Percentiles rank a stretch among this genome's conserved stretches.
These are phyloP conservation scores for Hypsizygus marmoreus DNA, from an alignment of 768 basidiomycete species.

Conservation along the genomic window DNA sequence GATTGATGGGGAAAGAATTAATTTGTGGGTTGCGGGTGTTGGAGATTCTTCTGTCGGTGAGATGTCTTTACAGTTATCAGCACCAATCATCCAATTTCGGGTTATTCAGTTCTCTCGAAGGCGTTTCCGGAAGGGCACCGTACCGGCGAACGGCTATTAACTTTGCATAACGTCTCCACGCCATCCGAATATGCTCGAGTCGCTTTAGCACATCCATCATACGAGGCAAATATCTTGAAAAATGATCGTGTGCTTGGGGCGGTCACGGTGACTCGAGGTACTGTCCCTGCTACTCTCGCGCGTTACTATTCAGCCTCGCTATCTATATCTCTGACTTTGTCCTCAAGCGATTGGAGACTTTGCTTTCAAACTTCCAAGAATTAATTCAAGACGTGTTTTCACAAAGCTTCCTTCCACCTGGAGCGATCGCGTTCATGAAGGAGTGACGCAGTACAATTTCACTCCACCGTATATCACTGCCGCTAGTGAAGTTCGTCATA, in stretches of 20 bases:
- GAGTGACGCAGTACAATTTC: background rate
- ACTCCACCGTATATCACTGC: constrained; percentile 4
- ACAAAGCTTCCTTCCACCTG: background rate
- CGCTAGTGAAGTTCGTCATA: background rate
- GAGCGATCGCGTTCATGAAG: background rate
- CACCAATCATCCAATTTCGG: background rate
- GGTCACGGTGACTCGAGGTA: background rate
- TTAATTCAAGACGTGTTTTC: too few species aligned
- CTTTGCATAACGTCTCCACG: background rate
- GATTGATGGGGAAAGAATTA: constrained; percentile 1
- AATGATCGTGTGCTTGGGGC: constrained; percentile 1
- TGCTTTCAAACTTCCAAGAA: constrained; percentile 1
- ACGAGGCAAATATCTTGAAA: constrained; percentile 1
- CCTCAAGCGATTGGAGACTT: constrained; percentile 3
- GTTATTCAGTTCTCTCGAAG: constrained; percentile 4
- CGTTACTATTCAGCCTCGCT: background rate
- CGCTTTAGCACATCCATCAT: background rate
- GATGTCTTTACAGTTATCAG: background rate
- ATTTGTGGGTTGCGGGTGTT: constrained; percentile 4
- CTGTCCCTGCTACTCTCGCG: background rate
- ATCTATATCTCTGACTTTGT: background rate
- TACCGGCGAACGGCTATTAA: constrained; percentile 1
- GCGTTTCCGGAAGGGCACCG: background rate
- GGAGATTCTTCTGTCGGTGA: constrained; percentile 4
- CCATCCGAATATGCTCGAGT: constrained; percentile 5